Percentiles rank a stretch among this genome's conserved stretches.
phyloP scores from a whole-genome alignment of 1,284 basidiomycete species.

The Pseudozyma flocculosa region DNA sequence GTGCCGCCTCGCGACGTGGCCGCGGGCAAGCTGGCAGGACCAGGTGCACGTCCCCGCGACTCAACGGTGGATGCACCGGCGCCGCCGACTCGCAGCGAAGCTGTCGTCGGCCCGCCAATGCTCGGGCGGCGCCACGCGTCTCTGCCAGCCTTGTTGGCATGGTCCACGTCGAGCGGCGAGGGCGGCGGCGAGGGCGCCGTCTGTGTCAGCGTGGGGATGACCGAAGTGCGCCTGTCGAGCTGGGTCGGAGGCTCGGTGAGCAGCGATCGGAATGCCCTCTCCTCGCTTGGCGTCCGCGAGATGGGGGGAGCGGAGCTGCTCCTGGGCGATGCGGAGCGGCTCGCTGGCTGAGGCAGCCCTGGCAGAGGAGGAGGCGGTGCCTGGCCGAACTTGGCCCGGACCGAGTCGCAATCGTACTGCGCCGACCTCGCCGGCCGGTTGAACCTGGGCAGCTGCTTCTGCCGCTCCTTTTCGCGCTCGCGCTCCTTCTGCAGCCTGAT shows the following conservation, averaged over 20 bases:
- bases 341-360: conserved; percentile 15
- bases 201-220: conserved; percentile 25
- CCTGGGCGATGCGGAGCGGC: conserved; percentile 8
- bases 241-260: neutral
- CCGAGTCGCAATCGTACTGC: conserved; percentile 5
- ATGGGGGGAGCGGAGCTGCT: conserved; percentile 14
- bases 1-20: neutral
- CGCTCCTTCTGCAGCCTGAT: conserved; percentile 34
- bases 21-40: neutral
- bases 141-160: neutral
- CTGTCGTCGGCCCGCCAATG: too few species aligned
- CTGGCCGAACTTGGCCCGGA: conserved; percentile 34
- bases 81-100: too few species aligned
- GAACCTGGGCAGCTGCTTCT: conserved; percentile 27
- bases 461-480: conserved; percentile 28
- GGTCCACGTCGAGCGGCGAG: conserved; percentile 5
- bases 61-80: too few species aligned
- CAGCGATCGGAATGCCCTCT: neutral
- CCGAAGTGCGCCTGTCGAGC: neutral
- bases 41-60: neutral
- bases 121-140: neutral
- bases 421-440: neutral
- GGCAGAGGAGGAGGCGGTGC: conserved; percentile 35
- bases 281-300: neutral
- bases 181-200: conserved; percentile 29